Evolutionary conservation across 768 basidiomycete species (phyloP), one percentile per base, ranked within the genome.

Genomic region (Mycena leptocephala): DNA sequence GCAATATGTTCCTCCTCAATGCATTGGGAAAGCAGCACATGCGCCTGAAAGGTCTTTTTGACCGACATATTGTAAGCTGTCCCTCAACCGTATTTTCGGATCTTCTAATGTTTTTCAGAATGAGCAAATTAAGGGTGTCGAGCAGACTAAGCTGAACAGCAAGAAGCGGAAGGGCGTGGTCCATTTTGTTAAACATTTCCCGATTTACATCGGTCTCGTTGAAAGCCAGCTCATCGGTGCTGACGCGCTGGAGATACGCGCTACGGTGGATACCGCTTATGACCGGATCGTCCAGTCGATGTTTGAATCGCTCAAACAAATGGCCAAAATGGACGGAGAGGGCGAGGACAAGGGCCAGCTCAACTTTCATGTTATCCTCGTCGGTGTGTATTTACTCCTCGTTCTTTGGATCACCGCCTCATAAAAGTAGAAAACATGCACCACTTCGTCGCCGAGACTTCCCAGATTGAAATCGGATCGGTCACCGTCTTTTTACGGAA

Each of bases 321-420:
- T 99, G 92, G 98, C 97, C 14, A 99, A 98, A 84, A 86, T 98
- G 89, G 95, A 97, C 71, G 95, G 96, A 0, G 96, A 96, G 70
- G 95, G 92, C 0, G 98, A 99, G 81, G 97, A 97, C 84, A 99
- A 99, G 84, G 97, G 97, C 0, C 97, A 98, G 81, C 90, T 99
- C 66, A 99, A 99, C 84, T 98, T 96, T 78, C 97, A 98, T 82
- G 96, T 99, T 79, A 94, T 98, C 80, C 89, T 99, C 75, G 95
- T 99, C 71, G 98, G 98, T 97, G 80, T 10, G 61, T 24, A 51
- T 30, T 5, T 55, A 22, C 48, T 59, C 18, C 26, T 18, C 53
- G 9, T 28, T 48, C 46, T 2, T 8, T 59, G 30, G 18, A 30
- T 33, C 22, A 20, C 59, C n/a, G 46, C 62, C 51, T 79, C 58